phyloP scores from a whole-genome alignment of 495 filamentous ascomycete species.

The Aspergillus homomorphus region DNA sequence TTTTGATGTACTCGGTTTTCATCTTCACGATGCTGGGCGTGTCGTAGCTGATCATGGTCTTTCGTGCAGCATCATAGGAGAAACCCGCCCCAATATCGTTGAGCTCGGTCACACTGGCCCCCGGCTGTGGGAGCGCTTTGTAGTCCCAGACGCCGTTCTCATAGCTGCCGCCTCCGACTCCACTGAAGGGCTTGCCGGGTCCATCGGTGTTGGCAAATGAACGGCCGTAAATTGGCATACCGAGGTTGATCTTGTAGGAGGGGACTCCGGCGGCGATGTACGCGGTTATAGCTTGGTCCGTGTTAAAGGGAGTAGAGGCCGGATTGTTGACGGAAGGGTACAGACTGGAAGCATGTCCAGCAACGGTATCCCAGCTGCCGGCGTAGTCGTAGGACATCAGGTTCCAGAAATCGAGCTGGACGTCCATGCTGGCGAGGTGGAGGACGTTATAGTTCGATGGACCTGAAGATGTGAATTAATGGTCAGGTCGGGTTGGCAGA shows the following conservation, averaged over 20 bases:
- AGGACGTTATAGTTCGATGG: conserved; percentile 64
- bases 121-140: conserved; percentile 41
- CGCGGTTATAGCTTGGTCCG: conserved; percentile 45
- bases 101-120: conserved; percentile 7
- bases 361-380: conserved; percentile 64
- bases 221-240: conserved; percentile 86
- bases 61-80: conserved; percentile 57
- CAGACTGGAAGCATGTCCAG: conserved; percentile 81
- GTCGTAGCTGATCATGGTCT: conserved; percentile 76
- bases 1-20: conserved; percentile 66
- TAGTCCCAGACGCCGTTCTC: conserved; percentile 83
- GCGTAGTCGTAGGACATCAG: conserved; percentile 81
- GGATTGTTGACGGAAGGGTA: conserved; percentile 53
- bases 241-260: conserved; percentile 70
- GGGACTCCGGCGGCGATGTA: conserved; percentile 58
- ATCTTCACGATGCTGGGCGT: conserved; percentile 52
- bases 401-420: conserved; percentile 71
- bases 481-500: neutral
- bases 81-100: conserved; percentile 51
- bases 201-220: conserved; percentile 72
- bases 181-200: conserved; percentile 62
- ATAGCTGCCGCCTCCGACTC: conserved; percentile 63
- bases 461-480: conserved; percentile 9
- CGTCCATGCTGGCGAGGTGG: conserved; percentile 63
- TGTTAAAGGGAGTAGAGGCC: conserved; percentile 53